These are phyloP conservation scores for Parastagonospora nodorum DNA, from an alignment of 2,329 filamentous ascomycete species.

Conservation along the genomic window DNA sequence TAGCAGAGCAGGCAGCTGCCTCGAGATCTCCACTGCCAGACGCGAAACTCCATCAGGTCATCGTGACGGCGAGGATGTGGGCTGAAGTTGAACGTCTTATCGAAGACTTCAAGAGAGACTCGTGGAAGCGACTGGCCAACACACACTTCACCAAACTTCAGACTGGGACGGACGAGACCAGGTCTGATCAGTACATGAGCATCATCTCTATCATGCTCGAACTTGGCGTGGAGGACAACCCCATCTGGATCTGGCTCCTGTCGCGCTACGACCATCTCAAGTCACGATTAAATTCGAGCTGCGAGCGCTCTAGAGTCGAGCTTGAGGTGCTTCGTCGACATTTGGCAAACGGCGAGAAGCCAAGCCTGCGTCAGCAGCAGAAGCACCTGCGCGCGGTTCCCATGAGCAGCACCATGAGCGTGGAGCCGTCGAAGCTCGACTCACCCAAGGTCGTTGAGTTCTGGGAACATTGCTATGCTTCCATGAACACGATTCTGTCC, in stretches of 20 bases:
- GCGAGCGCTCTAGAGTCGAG: slow-evolving; percentile 87
- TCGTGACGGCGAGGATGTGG: slow-evolving; percentile 94
- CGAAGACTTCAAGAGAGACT: slow-evolving; percentile 81
- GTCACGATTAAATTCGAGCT: slow-evolving; percentile 77
- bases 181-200: slow-evolving; percentile 86
- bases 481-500: slow-evolving; percentile 75
- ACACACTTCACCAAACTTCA: slow-evolving; percentile 62
- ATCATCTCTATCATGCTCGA: slow-evolving; percentile 89
- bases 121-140: slow-evolving; percentile 80
- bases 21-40: slow-evolving; percentile 68
- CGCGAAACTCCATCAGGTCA: slow-evolving; percentile 79
- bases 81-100: slow-evolving; percentile 88
- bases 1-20: slow-evolving; percentile 62
- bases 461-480: slow-evolving; percentile 86
- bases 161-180: slow-evolving; percentile 52
- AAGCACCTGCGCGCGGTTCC: slow-evolving; percentile 76
- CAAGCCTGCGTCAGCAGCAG: slow-evolving; percentile 70
- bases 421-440: slow-evolving; percentile 68
- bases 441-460: slow-evolving; percentile 80
- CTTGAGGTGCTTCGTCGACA: slow-evolving; percentile 88
- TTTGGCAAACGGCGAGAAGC: slow-evolving; percentile 75
- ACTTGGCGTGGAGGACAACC: slow-evolving; percentile 91
- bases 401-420: slow-evolving; percentile 64
- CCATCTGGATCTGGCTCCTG: slow-evolving; percentile 93
- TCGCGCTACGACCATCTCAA: slow-evolving; percentile 90